phyloP scores from a whole-genome alignment of 495 filamentous ascomycete genomes.

The Talaromyces liani region DNA sequence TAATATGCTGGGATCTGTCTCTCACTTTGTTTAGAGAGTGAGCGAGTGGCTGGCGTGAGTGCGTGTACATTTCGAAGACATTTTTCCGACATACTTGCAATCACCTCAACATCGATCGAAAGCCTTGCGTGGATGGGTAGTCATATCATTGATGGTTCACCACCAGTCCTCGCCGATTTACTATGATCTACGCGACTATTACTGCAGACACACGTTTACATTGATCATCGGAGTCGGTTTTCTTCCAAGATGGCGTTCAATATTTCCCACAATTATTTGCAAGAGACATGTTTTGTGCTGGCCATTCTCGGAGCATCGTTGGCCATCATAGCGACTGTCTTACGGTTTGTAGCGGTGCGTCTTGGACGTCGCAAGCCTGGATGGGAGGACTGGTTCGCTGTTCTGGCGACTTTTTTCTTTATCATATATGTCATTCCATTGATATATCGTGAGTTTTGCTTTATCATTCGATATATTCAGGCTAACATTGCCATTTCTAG shows the following conservation, averaged over 20 bases:
- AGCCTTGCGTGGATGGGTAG: no score
- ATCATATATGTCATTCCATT: slow-evolving; percentile 6
- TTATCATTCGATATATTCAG: background rate
- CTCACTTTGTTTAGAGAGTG: no score
- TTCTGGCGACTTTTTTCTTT: slow-evolving; percentile 6
- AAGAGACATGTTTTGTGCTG: slow-evolving; percentile 6
- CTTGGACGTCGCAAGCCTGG: background rate
- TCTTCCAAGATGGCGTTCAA: background rate
- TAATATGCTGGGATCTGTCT: no score
- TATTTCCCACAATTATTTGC: background rate
- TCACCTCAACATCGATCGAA: no score
- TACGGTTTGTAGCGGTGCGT: slow-evolving; percentile 3
- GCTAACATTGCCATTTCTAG: background rate
- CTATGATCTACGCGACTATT: no score
- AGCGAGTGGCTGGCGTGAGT: no score
- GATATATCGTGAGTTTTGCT: slow-evolving; percentile 2
- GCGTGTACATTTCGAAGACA: no score
- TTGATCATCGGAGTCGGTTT: no score
- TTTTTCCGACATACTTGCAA: no score
- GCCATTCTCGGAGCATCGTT: slow-evolving; percentile 2
- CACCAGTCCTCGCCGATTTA: no score
- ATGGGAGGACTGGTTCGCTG: slow-evolving; percentile 6
- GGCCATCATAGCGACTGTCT: background rate
- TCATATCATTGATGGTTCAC: no score
- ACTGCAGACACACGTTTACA: background rate